These are phyloP conservation scores for Phytopythium helicoides DNA, from an alignment of 352 stramenopile species.

Conservation along the genomic window DNA sequence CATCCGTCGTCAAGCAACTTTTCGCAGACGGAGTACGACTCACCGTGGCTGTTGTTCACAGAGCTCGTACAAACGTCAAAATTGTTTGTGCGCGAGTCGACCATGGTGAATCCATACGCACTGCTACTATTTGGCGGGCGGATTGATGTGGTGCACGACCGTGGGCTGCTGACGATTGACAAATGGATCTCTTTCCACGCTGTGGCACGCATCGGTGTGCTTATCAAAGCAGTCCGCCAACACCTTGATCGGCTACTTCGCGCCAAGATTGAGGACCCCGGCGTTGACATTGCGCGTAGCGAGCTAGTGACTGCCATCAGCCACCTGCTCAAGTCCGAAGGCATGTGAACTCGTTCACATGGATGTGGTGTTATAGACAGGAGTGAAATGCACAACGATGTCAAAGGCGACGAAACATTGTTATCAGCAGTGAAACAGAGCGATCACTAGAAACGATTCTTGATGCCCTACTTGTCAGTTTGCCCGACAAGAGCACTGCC, in stretches of 20 bases:
- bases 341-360: conserved; percentile 40
- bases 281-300: conserved; percentile 88
- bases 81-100: conserved; percentile 94
- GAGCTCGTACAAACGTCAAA: conserved; percentile 96
- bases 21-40: conserved; percentile 90
- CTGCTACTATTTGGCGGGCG: conserved; percentile 98
- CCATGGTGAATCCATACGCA: conserved; percentile 96
- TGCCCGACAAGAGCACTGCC: too few relatives aligned
- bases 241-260: conserved; percentile 93
- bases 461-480: too few relatives aligned
- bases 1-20: conserved; percentile 95
- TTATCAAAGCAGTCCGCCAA: conserved; percentile 94
- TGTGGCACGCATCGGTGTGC: conserved; percentile 92
- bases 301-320: conserved; percentile 82
- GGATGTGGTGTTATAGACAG: too few relatives aligned
- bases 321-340: conserved; percentile 76
- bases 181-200: conserved; percentile 94
- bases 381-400: too few relatives aligned
- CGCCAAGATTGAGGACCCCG: conserved; percentile 93
- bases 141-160: conserved; percentile 90
- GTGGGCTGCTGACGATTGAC: conserved; percentile 84
- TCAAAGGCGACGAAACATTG: too few relatives aligned
- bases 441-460: too few relatives aligned
- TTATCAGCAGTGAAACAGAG: too few relatives aligned
- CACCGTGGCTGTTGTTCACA: conserved; percentile 95